A percentile compares a stretch with the other conserved stretches of the same genome.
Evolutionary conservation across 2,329 filamentous ascomycete species (phyloP).

Genomic region (Penicillium sp.): DNA sequence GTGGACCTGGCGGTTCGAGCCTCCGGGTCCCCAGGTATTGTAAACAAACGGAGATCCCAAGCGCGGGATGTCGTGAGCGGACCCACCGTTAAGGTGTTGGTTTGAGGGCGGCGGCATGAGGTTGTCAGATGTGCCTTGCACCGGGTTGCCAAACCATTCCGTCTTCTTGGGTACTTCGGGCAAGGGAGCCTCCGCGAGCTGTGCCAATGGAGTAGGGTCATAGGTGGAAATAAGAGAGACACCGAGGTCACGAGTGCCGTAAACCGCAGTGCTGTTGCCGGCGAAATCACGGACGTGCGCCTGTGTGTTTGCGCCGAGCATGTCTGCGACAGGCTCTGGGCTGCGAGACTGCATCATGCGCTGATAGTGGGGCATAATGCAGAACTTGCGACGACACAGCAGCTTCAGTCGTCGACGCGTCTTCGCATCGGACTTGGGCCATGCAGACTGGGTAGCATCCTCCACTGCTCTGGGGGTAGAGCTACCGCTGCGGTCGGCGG

Average conservation of each 20-base stretch:
- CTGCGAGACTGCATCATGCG: conserved; percentile 57
- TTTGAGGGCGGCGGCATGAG: conserved; percentile 2
- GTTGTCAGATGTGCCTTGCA: conserved; percentile 14
- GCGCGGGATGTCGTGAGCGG: conserved; percentile 30
- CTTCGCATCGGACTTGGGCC: conserved; percentile 56
- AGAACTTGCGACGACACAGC: conserved; percentile 58
- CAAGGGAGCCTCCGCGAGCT: conserved; percentile 30
- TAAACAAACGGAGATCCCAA: conserved; percentile 49
- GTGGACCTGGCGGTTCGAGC: conserved; percentile 30
- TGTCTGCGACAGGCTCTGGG: conserved; percentile 53
- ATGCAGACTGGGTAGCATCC: conserved; percentile 38
- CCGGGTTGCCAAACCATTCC: conserved; percentile 38
- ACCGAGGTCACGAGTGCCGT: conserved; percentile 43
- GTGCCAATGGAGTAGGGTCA: conserved; percentile 37
- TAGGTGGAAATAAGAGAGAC: conserved; percentile 43
- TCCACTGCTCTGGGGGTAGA: conserved; percentile 44
- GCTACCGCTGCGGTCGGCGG: conserved; percentile 42
- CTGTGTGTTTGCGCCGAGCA: conserved; percentile 30
- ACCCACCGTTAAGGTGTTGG: conserved; percentile 15
- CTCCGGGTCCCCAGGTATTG: conserved; percentile 47
- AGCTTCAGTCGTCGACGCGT: conserved; percentile 56
- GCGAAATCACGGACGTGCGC: conserved; percentile 23
- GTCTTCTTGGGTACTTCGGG: conserved; percentile 20
- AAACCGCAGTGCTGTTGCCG: conserved; percentile 29
- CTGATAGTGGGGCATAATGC: conserved; percentile 61